phyloP scores from a whole-genome alignment of 306 rosid genomes.

The Lagenaria siceraria region DNA sequence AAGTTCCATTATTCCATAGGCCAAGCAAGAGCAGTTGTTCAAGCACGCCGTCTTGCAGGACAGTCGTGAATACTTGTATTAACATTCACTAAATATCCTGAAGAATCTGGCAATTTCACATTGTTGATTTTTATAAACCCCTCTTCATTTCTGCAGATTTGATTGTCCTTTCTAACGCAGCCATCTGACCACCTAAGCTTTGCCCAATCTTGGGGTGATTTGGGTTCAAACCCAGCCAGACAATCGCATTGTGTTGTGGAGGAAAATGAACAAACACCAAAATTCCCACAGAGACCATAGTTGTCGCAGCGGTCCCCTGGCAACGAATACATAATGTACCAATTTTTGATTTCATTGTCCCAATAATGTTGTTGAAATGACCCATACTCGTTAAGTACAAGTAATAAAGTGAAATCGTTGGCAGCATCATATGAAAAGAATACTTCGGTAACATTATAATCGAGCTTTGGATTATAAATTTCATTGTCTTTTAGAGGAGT shows the following conservation, averaged over 20 bases:
- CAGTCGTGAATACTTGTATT: not conserved
- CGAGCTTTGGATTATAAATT: too few species aligned
- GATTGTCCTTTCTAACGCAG: not conserved
- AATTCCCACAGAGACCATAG: constrained; percentile 36
- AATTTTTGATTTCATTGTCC: constrained; percentile 17
- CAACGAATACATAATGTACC: constrained; percentile 16
- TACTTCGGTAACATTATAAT: too few species aligned
- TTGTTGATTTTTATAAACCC: not conserved
- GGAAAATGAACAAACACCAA: constrained; percentile 15
- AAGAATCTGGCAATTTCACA: not conserved
- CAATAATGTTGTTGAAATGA: too few species aligned
- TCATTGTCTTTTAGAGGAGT: too few species aligned
- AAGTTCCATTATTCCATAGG: constrained; percentile 8
- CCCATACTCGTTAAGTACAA: too few species aligned
- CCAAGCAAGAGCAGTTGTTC: constrained; percentile 19
- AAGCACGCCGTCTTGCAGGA: constrained; percentile 6
- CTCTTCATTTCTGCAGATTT: constrained; percentile 7
- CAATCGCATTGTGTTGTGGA: not conserved
- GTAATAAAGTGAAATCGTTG: too few species aligned
- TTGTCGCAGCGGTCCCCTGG: constrained; percentile 28
- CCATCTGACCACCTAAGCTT: constrained; percentile 1
- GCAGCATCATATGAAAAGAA: too few species aligned
- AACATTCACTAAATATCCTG: not conserved
- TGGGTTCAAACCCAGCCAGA: constrained; percentile 7
- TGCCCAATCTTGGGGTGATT: not conserved